Base-by-base conservation (phyloP, 2,329 filamentous ascomycete species). In the Penicillium sclerotiorum region DNA sequence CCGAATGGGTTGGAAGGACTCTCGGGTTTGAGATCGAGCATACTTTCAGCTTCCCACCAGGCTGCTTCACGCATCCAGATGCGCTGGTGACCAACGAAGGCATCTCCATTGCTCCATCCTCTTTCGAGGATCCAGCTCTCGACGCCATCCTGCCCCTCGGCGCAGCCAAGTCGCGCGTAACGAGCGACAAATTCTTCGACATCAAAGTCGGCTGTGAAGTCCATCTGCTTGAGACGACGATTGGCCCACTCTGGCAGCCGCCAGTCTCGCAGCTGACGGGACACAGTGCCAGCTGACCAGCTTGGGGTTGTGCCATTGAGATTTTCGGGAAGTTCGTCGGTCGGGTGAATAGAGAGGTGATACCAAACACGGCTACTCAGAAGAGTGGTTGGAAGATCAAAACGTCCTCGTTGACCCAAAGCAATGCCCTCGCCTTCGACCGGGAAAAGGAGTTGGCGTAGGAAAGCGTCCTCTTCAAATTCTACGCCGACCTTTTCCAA, bases 41-140 rank as follows among this genome's bases (percentile, higher is more conserved):
- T 95, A 53, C 84, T 89, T 74, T 99, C 94, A 5, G 92, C 93
- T 72, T 97, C 93, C 93, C 93, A 97, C 93, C 94, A 99, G 2
- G 92, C 89, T 49, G 78, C 81, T 72, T 99, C 94, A 42, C 93
- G 84, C 77, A 97, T 92, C 94, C 94, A 99, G 35, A 99, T 85
- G 25, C 94, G 88, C 70, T 97, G 91, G 50, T 85, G 86, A 47
- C 94, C 94, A 25, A 97, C 79, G 5, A 96, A 85, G 2, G 97
- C 91, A 73, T 97, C 94, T 32, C 94, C 94, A 61, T 99, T 99
- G 74, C 90, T 96, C 94, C 94, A 99, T 1, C 94, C 94, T 50
- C 94, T 86, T 72, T 97, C 92, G 42, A 97, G 80, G 50, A 95
- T 81, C 90, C 93, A 99, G 62, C 83, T 95, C 66, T 97, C 90